Conservation (phyloP, 2,329 filamentous ascomycete species). For the Aureobasidium namibiae region DNA sequence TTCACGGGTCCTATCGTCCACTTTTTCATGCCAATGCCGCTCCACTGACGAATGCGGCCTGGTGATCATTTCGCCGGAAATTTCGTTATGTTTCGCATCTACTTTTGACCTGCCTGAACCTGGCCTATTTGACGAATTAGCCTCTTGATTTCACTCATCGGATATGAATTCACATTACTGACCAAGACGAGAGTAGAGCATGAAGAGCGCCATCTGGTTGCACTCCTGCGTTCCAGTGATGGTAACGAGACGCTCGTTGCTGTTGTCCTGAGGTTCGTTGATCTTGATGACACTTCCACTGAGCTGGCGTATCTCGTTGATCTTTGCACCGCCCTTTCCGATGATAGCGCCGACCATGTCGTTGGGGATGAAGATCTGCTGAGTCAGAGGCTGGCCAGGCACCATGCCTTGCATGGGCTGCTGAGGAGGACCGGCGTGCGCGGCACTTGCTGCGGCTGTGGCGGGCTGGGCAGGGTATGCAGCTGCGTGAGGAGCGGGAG, state of each 20-base stretch:
- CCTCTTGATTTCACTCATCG: too few relatives aligned
- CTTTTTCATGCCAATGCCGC: background rate
- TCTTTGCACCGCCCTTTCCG: slow-evolving; percentile 96
- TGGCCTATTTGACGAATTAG: slow-evolving; percentile 15
- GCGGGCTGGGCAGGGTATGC: slow-evolving; percentile 53
- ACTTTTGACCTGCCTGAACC: slow-evolving; percentile 17
- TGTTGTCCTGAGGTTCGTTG: slow-evolving; percentile 98
- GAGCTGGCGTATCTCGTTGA: slow-evolving; percentile 96
- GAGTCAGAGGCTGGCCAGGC: slow-evolving; percentile 78
- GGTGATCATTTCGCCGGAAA: background rate
- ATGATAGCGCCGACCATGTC: slow-evolving; percentile 99
- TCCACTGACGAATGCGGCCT: background rate
- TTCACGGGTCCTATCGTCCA: background rate
- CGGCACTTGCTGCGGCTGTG: slow-evolving; percentile 30
- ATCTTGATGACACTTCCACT: slow-evolving; percentile 99
- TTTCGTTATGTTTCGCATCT: slow-evolving; percentile 5
- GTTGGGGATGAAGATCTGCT: slow-evolving; percentile 98
- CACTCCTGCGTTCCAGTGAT: slow-evolving; percentile 97
- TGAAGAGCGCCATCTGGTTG: slow-evolving; percentile 99
- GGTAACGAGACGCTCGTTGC: slow-evolving; percentile 93
- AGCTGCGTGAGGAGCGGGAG: slow-evolving; percentile 55
- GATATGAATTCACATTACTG: slow-evolving; percentile 34
- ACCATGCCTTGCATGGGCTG: slow-evolving; percentile 69
- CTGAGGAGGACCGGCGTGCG: slow-evolving; percentile 60
- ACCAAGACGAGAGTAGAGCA: slow-evolving; percentile 98